Evolutionary conservation across 495 filamentous ascomycete species (phyloP).

Genomic region (Cenococcum geophilum): DNA sequence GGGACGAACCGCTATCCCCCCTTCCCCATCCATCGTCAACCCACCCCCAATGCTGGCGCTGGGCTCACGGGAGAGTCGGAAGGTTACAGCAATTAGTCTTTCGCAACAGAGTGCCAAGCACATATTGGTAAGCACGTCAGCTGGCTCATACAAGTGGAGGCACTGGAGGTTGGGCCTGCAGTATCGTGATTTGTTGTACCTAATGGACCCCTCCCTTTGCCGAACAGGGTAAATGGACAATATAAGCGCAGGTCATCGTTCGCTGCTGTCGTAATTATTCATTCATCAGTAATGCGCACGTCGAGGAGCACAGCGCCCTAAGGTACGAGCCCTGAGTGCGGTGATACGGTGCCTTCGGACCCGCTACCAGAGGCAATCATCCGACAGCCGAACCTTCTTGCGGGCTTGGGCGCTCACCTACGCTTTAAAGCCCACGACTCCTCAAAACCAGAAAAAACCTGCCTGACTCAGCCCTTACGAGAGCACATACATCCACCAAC

Average conservation of each 20-base stretch:
- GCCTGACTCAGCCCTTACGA: conserved; percentile 21
- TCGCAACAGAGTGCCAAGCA: too few relatives aligned
- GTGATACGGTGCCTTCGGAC: conserved; percentile 1
- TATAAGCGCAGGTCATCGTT: conserved; percentile 6
- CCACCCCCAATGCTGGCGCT: too few relatives aligned
- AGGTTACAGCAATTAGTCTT: too few relatives aligned
- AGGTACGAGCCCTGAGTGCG: neutral
- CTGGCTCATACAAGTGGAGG: neutral
- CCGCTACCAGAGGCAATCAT: conserved; percentile 6
- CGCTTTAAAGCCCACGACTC: conserved; percentile 8
- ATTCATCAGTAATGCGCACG: conserved; percentile 5
- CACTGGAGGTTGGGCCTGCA: neutral
- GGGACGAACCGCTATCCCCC: too few relatives aligned
- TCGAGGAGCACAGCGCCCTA: neutral
- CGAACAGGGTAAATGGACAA: conserved; percentile 18
- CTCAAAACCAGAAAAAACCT: neutral
- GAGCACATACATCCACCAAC: neutral
- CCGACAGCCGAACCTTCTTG: conserved; percentile 14
- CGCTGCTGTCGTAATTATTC: conserved; percentile 10
- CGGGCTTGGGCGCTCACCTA: neutral
- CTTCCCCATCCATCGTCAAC: too few relatives aligned
- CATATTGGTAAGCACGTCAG: too few relatives aligned
- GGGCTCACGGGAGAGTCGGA: too few relatives aligned
- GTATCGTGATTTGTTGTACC: neutral
- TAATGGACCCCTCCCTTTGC: conserved; percentile 4